These are phyloP conservation scores for Boletus tylopilopsis DNA, from an alignment of 768 basidiomycete species.

Conservation along the genomic window DNA sequence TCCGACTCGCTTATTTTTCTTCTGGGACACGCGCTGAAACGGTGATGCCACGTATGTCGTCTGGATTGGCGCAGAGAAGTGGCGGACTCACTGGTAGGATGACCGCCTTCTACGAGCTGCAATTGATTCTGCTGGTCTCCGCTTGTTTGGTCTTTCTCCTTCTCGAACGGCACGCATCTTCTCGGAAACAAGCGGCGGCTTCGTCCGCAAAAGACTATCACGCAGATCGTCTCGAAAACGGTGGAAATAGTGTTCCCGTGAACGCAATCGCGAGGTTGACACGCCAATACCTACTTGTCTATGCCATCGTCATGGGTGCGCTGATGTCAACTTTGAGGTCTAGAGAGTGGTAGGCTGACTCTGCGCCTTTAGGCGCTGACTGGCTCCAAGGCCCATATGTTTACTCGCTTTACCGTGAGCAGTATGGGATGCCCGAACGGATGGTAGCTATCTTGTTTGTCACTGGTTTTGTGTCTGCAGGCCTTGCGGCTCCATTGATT, in stretches of 20 bases:
- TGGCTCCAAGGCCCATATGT: conserved; percentile 82
- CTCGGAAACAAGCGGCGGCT: conserved; percentile 18
- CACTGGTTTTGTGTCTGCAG: conserved; percentile 72
- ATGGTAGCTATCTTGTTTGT: conserved; percentile 70
- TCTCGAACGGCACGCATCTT: conserved; percentile 32
- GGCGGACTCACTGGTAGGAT: conserved; percentile 14
- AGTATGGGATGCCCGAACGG: conserved; percentile 60
- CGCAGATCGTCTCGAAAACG: conserved; percentile 31
- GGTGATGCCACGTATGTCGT: no score
- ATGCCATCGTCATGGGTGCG: conserved; percentile 72
- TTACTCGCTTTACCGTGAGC: conserved; percentile 69
- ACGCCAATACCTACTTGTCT: conserved; percentile 60
- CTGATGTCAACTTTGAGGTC: background rate
- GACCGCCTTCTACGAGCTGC: conserved; percentile 40
- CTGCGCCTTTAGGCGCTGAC: conserved; percentile 51
- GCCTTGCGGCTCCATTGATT: conserved; percentile 62
- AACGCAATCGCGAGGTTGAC: conserved; percentile 33
- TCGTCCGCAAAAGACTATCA: conserved; percentile 22
- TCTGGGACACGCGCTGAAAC: no score
- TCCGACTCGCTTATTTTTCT: background rate
- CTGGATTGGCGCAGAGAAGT: no score
- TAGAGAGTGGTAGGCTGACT: background rate
- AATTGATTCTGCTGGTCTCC: conserved; percentile 34
- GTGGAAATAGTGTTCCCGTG: conserved; percentile 18
- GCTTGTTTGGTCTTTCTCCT: conserved; percentile 34